These are phyloP conservation scores for Fonsecaea nubica DNA, from an alignment of 2,329 filamentous ascomycete species.

Conservation along the genomic window DNA sequence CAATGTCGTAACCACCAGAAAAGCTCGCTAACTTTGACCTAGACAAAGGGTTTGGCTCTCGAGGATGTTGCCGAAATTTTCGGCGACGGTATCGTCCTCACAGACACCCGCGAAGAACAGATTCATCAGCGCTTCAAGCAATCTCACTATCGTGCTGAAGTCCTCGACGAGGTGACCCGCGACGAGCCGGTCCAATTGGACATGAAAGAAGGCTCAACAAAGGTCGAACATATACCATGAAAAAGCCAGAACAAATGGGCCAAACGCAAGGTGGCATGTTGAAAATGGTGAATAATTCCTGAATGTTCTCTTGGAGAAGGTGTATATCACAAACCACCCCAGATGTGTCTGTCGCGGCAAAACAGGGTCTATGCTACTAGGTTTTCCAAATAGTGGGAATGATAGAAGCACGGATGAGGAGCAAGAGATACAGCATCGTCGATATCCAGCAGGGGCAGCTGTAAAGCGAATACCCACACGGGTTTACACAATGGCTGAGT, in stretches of 20 bases:
- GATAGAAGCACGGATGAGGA: background rate
- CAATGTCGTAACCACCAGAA: background rate
- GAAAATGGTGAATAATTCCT: background rate
- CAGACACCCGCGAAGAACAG: slow-evolving; percentile 17
- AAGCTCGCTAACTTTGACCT: background rate
- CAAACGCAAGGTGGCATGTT: background rate
- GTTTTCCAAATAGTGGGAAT: background rate
- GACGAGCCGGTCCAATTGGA: background rate
- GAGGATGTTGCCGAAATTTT: slow-evolving; percentile 19
- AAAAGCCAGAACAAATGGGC: background rate
- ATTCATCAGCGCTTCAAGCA: slow-evolving; percentile 20
- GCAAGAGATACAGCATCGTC: background rate
- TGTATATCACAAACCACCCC: background rate
- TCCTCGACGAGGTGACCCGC: slow-evolving; percentile 8
- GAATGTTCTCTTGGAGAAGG: background rate
- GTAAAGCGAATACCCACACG: background rate
- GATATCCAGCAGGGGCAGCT: background rate
- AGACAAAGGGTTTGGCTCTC: slow-evolving; percentile 16
- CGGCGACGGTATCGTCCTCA: slow-evolving; percentile 13
- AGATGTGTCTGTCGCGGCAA: background rate
- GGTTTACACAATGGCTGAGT: background rate
- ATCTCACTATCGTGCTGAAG: slow-evolving; percentile 13
- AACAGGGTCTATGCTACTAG: background rate
- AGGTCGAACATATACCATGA: slow-evolving; percentile 2
- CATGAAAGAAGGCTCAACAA: background rate